Conservation (phyloP, 345 rosid species). For the Eucalyptus regnans region DNA sequence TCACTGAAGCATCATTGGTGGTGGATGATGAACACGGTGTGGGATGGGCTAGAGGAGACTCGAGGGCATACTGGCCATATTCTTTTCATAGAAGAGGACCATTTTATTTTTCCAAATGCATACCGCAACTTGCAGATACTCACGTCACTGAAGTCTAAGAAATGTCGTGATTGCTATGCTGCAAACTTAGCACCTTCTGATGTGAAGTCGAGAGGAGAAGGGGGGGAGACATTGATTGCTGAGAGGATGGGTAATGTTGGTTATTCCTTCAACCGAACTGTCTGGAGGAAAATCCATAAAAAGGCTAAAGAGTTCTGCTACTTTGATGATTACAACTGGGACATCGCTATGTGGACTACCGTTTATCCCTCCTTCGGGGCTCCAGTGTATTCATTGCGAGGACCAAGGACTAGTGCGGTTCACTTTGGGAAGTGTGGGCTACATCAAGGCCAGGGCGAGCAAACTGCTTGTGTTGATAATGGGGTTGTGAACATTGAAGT, state of each 20-base stretch:
- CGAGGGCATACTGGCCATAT: conserved; percentile 47
- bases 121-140: conserved; percentile 85
- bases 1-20: conserved; percentile 99
- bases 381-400: conserved; percentile 80
- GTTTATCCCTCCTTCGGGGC: conserved; percentile 87
- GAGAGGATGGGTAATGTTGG: conserved; percentile 98
- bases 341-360: conserved; percentile 96
- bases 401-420: conserved; percentile 84
- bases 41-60: conserved; percentile 92
- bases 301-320: conserved; percentile 81
- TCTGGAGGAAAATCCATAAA: conserved; percentile 75
- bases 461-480: conserved; percentile 61
- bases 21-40: conserved; percentile 99
- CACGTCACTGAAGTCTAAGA: conserved; percentile 37
- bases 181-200: conserved; percentile 90
- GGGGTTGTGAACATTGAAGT: conserved; percentile 50
- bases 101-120: conserved; percentile 87
- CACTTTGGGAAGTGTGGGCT: conserved; percentile 97
- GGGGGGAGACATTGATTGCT: conserved; percentile 49
- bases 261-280: conserved; percentile 70
- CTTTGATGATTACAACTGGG: conserved; percentile 98
- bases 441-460: conserved; percentile 80
- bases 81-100: conserved; percentile 97
- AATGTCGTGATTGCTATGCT: conserved; percentile 85
- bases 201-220: conserved; percentile 89